Percentiles rank a stretch among this genome's conserved stretches.
These are phyloP conservation scores for Pestalotiopsis sp. DNA, from an alignment of 2,329 filamentous ascomycete genomes.

Conservation along the genomic window DNA sequence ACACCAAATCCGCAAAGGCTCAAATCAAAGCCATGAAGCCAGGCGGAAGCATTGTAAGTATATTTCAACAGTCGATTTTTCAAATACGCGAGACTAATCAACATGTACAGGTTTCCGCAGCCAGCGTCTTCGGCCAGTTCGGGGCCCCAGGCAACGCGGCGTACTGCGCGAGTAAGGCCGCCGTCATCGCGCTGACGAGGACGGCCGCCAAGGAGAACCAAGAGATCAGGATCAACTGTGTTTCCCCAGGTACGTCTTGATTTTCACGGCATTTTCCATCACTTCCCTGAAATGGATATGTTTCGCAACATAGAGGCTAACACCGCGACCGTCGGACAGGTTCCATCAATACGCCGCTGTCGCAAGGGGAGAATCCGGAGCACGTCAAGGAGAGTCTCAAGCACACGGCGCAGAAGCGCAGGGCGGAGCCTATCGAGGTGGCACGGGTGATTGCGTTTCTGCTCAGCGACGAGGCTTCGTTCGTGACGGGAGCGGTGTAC, in stretches of 20 bases:
- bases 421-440: constrained; percentile 32
- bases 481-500: constrained; percentile 27
- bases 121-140: constrained; percentile 19
- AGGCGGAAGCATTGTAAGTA: constrained; percentile 49
- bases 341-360: constrained; percentile 33
- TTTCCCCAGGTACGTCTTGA: constrained; percentile 27
- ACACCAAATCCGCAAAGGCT: constrained; percentile 16
- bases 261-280: no score
- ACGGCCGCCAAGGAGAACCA: constrained; percentile 35
- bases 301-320: background rate
- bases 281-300: no score
- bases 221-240: constrained; percentile 30
- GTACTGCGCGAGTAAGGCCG: constrained; percentile 34
- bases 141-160: constrained; percentile 34
- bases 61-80: background rate
- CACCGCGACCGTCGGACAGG: constrained; percentile 20
- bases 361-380: constrained; percentile 10
- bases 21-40: constrained; percentile 36
- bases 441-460: constrained; percentile 38
- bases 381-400: constrained; percentile 18
- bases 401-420: constrained; percentile 24
- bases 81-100: background rate
- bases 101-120: constrained; percentile 10
- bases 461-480: constrained; percentile 33
- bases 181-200: constrained; percentile 32